A percentile compares a stretch with the other conserved stretches of the same genome.
These are phyloP conservation scores for Phellinidium pouzarii DNA, from an alignment of 1,284 basidiomycete genomes.

Conservation along the genomic window DNA sequence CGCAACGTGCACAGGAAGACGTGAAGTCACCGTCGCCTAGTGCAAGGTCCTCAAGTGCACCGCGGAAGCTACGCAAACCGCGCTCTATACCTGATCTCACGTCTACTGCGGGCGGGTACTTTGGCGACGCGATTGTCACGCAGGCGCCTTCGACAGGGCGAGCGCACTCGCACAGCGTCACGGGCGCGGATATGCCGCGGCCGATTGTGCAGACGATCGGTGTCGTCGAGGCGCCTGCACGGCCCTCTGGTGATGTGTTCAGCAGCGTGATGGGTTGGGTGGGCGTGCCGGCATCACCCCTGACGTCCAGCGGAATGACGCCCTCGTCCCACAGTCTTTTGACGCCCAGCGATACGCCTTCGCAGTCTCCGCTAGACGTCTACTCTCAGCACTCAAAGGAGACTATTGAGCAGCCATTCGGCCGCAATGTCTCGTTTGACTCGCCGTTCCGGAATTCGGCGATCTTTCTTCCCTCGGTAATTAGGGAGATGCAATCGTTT, in stretches of 20 bases:
- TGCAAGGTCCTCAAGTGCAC: constrained; percentile 23
- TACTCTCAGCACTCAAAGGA: constrained; percentile 21
- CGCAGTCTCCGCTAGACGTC: constrained; percentile 24
- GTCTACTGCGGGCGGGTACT: constrained; percentile 20
- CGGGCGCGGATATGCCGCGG: constrained; percentile 56
- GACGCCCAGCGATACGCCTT: constrained; percentile 20
- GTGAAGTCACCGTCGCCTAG: constrained; percentile 13
- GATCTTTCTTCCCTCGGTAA: constrained; percentile 38
- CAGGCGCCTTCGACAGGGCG: constrained; percentile 40
- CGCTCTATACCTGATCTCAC: constrained; percentile 63
- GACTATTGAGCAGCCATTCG: constrained; percentile 53
- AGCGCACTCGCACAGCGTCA: constrained; percentile 71
- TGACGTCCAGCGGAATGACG: constrained; percentile 34
- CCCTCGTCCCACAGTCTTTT: constrained; percentile 23
- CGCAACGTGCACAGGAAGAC: constrained; percentile 26
- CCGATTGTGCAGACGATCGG: constrained; percentile 25
- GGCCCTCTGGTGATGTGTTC: constrained; percentile 49
- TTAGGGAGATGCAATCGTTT: constrained; percentile 77
- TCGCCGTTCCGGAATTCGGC: constrained; percentile 43
- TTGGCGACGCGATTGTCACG: constrained; percentile 12
- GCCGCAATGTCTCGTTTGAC: constrained; percentile 52
- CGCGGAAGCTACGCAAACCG: constrained; percentile 57
- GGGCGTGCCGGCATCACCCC: constrained; percentile 28
- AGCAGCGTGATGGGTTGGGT: constrained; percentile 59
- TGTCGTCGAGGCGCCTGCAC: constrained; percentile 3